Evolutionary conservation across 495 filamentous ascomycete genomes (phyloP), one percentile per base, ranked within the genome.

Genomic region (Pyrenopolyporus hunteri): DNA sequence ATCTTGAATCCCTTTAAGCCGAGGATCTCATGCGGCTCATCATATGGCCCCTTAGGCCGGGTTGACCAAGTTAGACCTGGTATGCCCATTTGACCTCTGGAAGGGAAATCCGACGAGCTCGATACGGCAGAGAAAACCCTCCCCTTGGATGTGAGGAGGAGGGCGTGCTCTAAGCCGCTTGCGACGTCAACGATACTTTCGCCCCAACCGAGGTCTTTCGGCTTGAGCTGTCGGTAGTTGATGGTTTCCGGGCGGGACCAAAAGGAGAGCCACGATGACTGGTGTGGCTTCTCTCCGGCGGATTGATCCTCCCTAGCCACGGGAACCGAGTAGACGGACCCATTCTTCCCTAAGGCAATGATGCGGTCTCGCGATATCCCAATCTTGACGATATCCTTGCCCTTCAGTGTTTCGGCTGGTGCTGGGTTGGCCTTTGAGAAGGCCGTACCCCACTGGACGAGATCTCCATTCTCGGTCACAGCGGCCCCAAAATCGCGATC

Each of bases 401-500:
- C 94, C 28, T 76, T 85, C 26, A 98, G 70, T 10, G 93, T 97
- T 57, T 79, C 74, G 2, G 79, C 82, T 0, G 94, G 94, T 3
- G 79, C 37, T 5, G 63, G 61, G 19, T 67, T 50, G 0, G 67
- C 64, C 31, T 66, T 69, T 8, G 87, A 88, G 70, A 87, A 97
- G 14, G 80, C 91, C 19, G 77, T 81, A 2, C 94, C 94, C 94
- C 94, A 98, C 73, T 97, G 93, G 11, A 97, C 78, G 10, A 98
- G 76, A 70, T 98, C 89, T 3, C 94, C 94, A 36, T 87, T 88
- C 69, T 96, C 93, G 19, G 84, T 87, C 36, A 98, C 87, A 2
- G 94, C 94, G 10, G 86, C 94, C n/a, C 90, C 94, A 63, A 92
- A 90, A 37, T 87, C 84, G 54, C 85, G 80, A 59, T 89, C 89